Base-by-base conservation (phyloP, 805 yeast genomes). In the Saturnispora ahearnii region DNA sequence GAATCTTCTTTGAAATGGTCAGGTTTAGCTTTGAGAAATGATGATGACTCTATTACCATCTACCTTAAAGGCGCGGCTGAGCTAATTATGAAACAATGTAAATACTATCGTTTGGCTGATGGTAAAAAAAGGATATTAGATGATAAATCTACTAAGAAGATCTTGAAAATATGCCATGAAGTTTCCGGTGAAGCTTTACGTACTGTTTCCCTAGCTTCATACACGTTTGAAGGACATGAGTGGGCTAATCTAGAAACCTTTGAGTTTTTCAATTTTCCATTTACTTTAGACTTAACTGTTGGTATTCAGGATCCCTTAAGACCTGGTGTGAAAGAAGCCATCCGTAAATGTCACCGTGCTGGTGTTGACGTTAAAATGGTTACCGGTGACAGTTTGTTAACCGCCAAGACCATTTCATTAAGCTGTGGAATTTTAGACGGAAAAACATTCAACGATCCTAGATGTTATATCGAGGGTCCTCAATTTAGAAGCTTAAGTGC, bases 291-390 rank as follows among this genome's bases (percentile, higher is more conserved):
- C 61, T 80, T 82, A 48, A 68, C 91, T 40, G 89, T 90, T 38
- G 99, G 98, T 55, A 87, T 93, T 60, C 91, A 88, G 69, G 99
- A 93, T 69, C 99, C 99, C 0, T 73, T 93, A 52, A 82, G 97
- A 59, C 77, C 76, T 5, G 97, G 96, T 54, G 98, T 93, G 9
- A 75, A 80, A n/a, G 81, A 83, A 41, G 96, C 99, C 1, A 96
- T 93, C 29, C 72, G 73, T 37, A 84, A 84, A 61, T 93, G 99
- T 69, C 82, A 79, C 57, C 72, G 72, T 32, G 98, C 99, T 1
- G 98, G 99, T 51, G 98, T 93, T 24, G 78, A 84, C 24, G 98
- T 93, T 18, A 77, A 96, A 57, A 93, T 93, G 99, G 97, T 93
- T 42, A 93, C 99, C 21, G 99, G 99, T 66, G 99, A 93, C 66